Base-by-base conservation (phyloP, 2,329 filamentous ascomycete genomes). In the Phialemoniopsis sp. region DNA sequence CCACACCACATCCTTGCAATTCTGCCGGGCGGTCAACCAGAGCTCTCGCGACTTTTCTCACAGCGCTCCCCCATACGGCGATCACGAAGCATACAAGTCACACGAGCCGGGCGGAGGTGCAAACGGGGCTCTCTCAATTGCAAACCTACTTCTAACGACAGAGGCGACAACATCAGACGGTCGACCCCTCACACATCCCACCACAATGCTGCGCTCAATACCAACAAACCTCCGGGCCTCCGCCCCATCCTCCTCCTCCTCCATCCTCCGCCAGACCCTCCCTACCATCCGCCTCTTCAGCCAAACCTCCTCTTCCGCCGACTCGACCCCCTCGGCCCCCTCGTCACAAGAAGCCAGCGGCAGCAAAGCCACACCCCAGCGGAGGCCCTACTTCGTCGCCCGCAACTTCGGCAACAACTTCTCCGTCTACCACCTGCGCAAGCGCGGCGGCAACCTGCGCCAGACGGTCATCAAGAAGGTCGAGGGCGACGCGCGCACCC, bases 401-500 rank as follows among this genome's bases (percentile, higher is more conserved):
- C 83, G 89, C 45, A 91, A 88, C 4, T 66, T 72, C 2, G 82
- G 78, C 29, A 77, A 80, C 35, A 80, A 88, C 48, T 68, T 93
- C 3, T 81, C 88, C 17, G 76, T 97, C 33, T 98, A 97, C 66
- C 70, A 81, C 13, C 71, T 80, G 48, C 69, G 66, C 47, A 90
- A 87, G 67, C 73, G 80, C 12, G 89, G 89, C 38, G 87, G 88
- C 13, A 93, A 87, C 48, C 72, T 82, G 56, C 78, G 81, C 52
- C 64, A 86, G 53, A 94, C 91, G 5, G 63, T 79, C 41, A 66
- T 98, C 40, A 85, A 89, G 59, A 89, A 87, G 63, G 75, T 91
- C 36, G 80, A 88, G 41, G 93, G 93, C 13, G 76, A 95, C 57
- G 55, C 80, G 36, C 61, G 68, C 26, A 74, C 68, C 4, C 58